phyloP scores from a whole-genome alignment of 805 yeast genomes.

The Blastobotrys attinorum region DNA sequence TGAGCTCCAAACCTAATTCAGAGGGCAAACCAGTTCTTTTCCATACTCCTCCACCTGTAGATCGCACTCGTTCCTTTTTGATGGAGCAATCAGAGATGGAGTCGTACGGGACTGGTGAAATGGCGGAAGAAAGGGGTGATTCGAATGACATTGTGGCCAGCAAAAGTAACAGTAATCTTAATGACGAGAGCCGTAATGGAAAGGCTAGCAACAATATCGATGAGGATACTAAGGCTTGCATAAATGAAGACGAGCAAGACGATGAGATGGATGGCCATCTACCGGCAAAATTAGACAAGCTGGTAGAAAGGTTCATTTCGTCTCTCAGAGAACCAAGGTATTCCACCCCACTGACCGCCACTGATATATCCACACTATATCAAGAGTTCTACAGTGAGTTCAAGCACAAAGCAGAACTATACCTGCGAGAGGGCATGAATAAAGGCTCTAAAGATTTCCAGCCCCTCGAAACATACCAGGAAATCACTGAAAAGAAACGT shows the following conservation, averaged over 20 bases:
- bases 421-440: slow-evolving; percentile 3
- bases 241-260: neutral
- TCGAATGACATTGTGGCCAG: neutral
- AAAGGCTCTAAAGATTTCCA: slow-evolving; percentile 15
- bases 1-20: no score
- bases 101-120: slow-evolving; percentile 13
- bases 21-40: no score
- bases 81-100: slow-evolving; percentile 15
- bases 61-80: slow-evolving; percentile 12
- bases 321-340: slow-evolving; percentile 32
- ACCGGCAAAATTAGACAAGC: slow-evolving; percentile 14
- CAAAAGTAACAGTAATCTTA: neutral
- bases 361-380: slow-evolving; percentile 32
- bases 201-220: neutral
- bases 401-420: slow-evolving; percentile 22
- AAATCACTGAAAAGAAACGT: slow-evolving; percentile 26
- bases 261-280: no score
- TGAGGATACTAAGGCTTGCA: neutral
- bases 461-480: slow-evolving; percentile 29
- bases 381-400: slow-evolving; percentile 33
- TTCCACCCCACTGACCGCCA: slow-evolving; percentile 29
- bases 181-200: neutral
- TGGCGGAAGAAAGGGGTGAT: neutral
- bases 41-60: slow-evolving; percentile 18
- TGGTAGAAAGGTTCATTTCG: slow-evolving; percentile 21